phyloP scores from a whole-genome alignment of 192 early-diverging fungal species.

The Ambispora gerdemannii region DNA sequence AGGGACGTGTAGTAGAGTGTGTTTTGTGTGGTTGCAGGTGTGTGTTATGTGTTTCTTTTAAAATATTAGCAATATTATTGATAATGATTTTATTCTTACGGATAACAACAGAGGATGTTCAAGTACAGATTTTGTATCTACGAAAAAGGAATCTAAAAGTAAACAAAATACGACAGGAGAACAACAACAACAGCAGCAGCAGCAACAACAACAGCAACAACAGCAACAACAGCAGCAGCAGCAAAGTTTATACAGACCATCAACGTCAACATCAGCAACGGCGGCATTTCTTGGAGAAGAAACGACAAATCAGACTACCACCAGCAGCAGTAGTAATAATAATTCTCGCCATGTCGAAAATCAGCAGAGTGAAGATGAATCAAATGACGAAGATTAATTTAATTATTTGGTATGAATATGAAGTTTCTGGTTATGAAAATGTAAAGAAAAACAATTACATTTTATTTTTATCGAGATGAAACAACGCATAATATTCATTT shows the following conservation, averaged over 20 bases:
- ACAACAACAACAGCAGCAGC: too few relatives aligned
- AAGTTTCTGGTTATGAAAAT: too few relatives aligned
- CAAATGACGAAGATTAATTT: neutral
- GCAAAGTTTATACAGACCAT: neutral
- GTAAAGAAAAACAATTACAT: too few relatives aligned
- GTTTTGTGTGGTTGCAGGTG: slow-evolving; percentile 85
- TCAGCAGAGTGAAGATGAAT: neutral
- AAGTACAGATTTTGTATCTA: slow-evolving; percentile 24
- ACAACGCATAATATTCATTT: too few relatives aligned
- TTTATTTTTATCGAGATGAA: too few relatives aligned
- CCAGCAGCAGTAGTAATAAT: too few relatives aligned
- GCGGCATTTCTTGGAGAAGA: neutral
- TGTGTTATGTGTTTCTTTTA: neutral
- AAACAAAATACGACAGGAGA: slow-evolving; percentile 7
- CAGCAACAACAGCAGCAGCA: neutral
- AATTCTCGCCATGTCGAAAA: neutral
- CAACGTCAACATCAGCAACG: neutral
- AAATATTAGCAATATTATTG: neutral
- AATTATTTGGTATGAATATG: too few relatives aligned
- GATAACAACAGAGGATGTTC: slow-evolving; percentile 25
- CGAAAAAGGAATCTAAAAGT: slow-evolving; percentile 13
- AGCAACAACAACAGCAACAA: too few relatives aligned
- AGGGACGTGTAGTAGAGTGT: slow-evolving; percentile 90
- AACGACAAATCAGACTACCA: neutral
- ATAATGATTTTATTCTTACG: neutral